Evolutionary conservation across 495 filamentous ascomycete genomes (phyloP), one percentile per base, ranked within the genome.

Genomic region (Acidiella bohemica): DNA sequence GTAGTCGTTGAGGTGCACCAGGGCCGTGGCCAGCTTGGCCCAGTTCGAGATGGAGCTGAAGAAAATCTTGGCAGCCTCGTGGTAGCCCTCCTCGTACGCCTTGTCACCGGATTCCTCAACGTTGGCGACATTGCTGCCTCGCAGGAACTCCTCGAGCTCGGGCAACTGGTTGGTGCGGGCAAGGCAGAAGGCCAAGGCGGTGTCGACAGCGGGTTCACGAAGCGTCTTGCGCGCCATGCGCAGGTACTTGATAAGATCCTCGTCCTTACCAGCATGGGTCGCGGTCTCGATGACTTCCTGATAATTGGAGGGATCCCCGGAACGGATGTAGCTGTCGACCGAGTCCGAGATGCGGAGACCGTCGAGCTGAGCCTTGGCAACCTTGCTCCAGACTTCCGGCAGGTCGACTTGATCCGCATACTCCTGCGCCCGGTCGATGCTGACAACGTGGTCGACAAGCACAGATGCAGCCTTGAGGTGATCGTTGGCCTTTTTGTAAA

Each of bases 11-110:
- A 99, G 73, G 59, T 95, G 88, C 16, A 99, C 92, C 43, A 95
- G 67, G 19, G 92, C 96, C 10, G 92, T 95, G 3, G 92, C 90
- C 47, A 99, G 75, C 68, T 96, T 96, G 42, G 92, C 90, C 92
- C 92, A 99, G 70, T 99, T 99, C 24, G 88, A 95, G 61, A 99
- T 93, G 68, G 81, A 95, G 36, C 76, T 83, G 64, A 78, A 99
- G 71, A 99, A 96, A 56, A 96, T 96, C 72, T 99, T 99, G 44
- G 92, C 84, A 18, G 92, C 92, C 64, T 94, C 80, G 55, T 94
- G 84, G 56, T 80, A 82, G 31, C 88, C 88, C 62, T 96, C 90
- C 50, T 76, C 79, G 57, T 94, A 95, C 22, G 92, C 90, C 67
- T 93, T 93, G 69, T 99, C 92, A 66, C 92, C 92, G 27, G 84